Evolutionary conservation across 139 green algal genomes (phyloP), one percentile per base, ranked within the genome.

Genomic region (Chlorella sp.): DNA sequence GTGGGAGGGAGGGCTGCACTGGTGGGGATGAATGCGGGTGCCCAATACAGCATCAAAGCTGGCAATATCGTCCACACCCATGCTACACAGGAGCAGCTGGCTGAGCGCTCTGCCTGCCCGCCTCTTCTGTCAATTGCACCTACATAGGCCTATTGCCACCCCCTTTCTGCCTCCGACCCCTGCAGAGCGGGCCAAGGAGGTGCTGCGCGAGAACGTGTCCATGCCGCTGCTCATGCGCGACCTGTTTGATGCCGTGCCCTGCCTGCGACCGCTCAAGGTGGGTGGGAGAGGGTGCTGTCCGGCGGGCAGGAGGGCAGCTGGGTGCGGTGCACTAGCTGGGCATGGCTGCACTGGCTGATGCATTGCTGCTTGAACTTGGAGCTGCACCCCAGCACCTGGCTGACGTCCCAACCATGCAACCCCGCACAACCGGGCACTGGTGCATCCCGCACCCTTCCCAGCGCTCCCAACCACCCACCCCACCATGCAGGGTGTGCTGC

Each of bases 181-280:
- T 41, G 30, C 72, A 78, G 72, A 78, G 28, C 22, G 43, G 3
- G 72, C 72, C 72, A 78, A 99, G 91, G 90, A 91, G 38, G 92
- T 99, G 85, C 91, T 99, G 65, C 91, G 97, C 76, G 96, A 98
- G 89, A 94, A 97, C 8, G 93, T 96, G 51, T 93, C 97, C 76
- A 86, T 98, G 82, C 95, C 96, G 7, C 89, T 98, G 62, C 89
- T 95, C 73, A 97, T 97, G 90, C 94, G 94, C 34, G 93, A 97
- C 48, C 96, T 96, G 85, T 98, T 98, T 90, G 94, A 41, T 16
- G 32, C n/a, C 16, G 56, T 78, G 28, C 76, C 51, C 65, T 98
- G 98, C 76, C 87, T 95, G 24, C 87, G 92, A 30, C 96, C 96
- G 34, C 92, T 96, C 88, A 99, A 98, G 93, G 94, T 94, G 38